Base-by-base conservation (phyloP, 108 stramenopile species). In the Stephanodiscus minutulus region DNA sequence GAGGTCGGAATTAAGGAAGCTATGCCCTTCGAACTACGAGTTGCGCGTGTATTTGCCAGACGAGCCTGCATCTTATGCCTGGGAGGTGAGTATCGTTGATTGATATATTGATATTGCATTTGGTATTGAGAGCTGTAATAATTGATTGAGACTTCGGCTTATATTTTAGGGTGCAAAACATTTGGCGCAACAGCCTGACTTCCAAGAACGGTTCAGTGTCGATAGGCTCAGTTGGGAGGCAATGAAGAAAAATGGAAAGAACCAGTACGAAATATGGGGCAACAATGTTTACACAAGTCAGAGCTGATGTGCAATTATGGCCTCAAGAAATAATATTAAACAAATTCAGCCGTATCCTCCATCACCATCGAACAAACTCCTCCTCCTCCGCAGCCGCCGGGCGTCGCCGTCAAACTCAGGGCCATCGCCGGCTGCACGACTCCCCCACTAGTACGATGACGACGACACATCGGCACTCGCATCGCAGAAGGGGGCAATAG, bases 1-100 rank as follows among this genome's bases (percentile, higher is more conserved):
- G 17, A 72, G 87, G 73, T 37, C 61, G 22, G 95, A 97, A 55
- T 65, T 98, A 53, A 77, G 96, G 59, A 66, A 62, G 50, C 61
- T 93, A 43, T 90, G 81, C 10, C 92, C 95, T 7, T 49, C 66
- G 2, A 77, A 96, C 44, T 93, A 91, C 69, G 68, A 68, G 8
- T 72, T 96, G 44, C 58, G 81, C 20, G 84, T 96, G 0, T 75
- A 58, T 28, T 35, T 82, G 25, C 82, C 89, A 1, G 82, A 91
- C 5, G 77, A 87, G 41, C 95, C 97, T 49, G 74, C 84, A 11
- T 48, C 65, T 5, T 88, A 83, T 79, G 87, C 86, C 3, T 89
- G 87, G 87, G 67, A 85, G 65, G 73, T 74, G 48, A 66, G 73
- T 66, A 21, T 0, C 1, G 5, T 33, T 50, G 17, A 31, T 70